Evolutionary conservation across 2,329 filamentous ascomycete genomes (phyloP), one percentile per base, ranked within the genome.

Genomic region (Venturia asperata): DNA sequence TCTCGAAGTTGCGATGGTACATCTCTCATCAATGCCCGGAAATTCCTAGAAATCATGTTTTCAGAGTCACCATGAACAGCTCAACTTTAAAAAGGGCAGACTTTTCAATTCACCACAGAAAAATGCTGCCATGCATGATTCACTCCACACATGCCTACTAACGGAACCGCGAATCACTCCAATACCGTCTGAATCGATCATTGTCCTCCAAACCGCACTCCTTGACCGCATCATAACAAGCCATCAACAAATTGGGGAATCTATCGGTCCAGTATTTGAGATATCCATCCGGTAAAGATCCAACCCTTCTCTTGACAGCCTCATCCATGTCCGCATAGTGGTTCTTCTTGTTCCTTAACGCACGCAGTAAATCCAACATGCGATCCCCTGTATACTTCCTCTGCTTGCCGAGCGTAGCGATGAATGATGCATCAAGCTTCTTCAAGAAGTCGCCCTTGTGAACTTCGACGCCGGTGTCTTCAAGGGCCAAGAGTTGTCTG

Each of bases 321-420:
- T 92, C 89, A 7, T 90, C 84, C 90, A 99, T 93, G 74, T 99
- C 94, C 72, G 96, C 92, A 74, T 97, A 99, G 74, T 99, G 94
- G 69, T 97, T 96, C 71, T 90, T 90, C 83, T 99, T 99, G 77
- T 99, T 99, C 30, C 94, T 83, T 65, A 99, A 79, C 1, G 93
- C 94, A 1, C 94, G 85, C 24, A 99, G 79, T 27, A 99, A 81
- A 76, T 99, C 94, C 64, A 99, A 78, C 73, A 99, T 84, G 60
- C 86, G 85, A 1, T 85, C 83, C 0, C 92, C 92, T 0, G 89
- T 94, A 77, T 99, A 99, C 77, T 96, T 97, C 72, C 93, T 85
- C 77, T 97, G 93, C 77, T 95, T 96, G 66, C 92, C 92, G 7
- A 97, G 82, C 2, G 88, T 93, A 47, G 95, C 91, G 67, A 95